These are phyloP conservation scores for Cryptococcus sp. DNA, from an alignment of 1,284 basidiomycete genomes.

Conservation along the genomic window DNA sequence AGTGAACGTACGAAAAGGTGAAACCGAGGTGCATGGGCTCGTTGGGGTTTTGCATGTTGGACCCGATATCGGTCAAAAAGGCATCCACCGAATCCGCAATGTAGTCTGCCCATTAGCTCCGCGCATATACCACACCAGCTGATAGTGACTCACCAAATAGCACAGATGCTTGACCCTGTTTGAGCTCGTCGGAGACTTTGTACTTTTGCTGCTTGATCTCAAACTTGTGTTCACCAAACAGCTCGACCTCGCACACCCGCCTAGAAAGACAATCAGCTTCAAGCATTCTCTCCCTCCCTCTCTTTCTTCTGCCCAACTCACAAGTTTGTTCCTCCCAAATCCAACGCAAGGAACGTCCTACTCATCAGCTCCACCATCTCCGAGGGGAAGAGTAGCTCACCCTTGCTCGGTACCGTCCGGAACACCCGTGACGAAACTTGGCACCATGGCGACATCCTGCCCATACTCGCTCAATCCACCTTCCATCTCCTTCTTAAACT, in stretches of 20 bases:
- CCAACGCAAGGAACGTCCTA: slow-evolving; percentile 87
- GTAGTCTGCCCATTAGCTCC: slow-evolving; percentile 61
- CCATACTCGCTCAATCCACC: slow-evolving; percentile 66
- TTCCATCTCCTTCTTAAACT: slow-evolving; percentile 71
- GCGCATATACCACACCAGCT: too few species aligned
- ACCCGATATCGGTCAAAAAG: slow-evolving; percentile 70
- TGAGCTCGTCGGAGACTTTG: slow-evolving; percentile 81
- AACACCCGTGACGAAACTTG: slow-evolving; percentile 82
- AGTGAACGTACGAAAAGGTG: slow-evolving; percentile 62
- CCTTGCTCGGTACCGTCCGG: slow-evolving; percentile 86
- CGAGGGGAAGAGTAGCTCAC: slow-evolving; percentile 50
- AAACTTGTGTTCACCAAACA: slow-evolving; percentile 86
- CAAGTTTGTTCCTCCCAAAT: slow-evolving; percentile 73
- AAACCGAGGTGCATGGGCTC: slow-evolving; percentile 74
- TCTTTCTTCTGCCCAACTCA: too few species aligned
- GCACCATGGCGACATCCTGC: slow-evolving; percentile 84
- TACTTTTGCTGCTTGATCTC: slow-evolving; percentile 87
- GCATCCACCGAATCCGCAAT: slow-evolving; percentile 92
- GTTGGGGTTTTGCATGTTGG: slow-evolving; percentile 42
- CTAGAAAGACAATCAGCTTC: too few species aligned
- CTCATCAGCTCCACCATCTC: slow-evolving; percentile 8
- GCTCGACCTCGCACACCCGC: slow-evolving; percentile 85
- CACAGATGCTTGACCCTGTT: slow-evolving; percentile 75
- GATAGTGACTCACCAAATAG: slow-evolving; percentile 64
- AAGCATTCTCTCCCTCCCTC: too few species aligned